phyloP scores from a whole-genome alignment of 1,284 basidiomycete genomes.

The Cryptococcus jaspeensis region DNA sequence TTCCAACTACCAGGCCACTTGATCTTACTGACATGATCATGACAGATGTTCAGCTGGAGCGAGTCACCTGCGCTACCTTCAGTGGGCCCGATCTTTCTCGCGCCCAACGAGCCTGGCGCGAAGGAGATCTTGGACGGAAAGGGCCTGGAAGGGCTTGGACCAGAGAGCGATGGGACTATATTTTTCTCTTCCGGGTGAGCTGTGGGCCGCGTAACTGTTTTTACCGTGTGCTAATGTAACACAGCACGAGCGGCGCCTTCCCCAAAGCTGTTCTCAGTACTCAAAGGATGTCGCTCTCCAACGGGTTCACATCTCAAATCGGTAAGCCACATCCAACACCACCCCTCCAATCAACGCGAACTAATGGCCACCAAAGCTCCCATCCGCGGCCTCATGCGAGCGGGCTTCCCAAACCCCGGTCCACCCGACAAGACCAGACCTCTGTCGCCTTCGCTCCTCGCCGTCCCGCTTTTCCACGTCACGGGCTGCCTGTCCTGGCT shows the following conservation, averaged over 20 bases:
- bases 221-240: not conserved
- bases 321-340: slow-evolving; percentile 18
- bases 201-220: too few relatives aligned
- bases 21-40: not conserved
- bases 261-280: slow-evolving; percentile 45
- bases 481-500: slow-evolving; percentile 44
- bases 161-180: slow-evolving; percentile 45
- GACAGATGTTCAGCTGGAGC: slow-evolving; percentile 22
- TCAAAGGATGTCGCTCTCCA: slow-evolving; percentile 39
- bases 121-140: slow-evolving; percentile 4
- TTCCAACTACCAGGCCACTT: not conserved
- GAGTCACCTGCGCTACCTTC: slow-evolving; percentile 7
- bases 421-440: too few relatives aligned
- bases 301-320: slow-evolving; percentile 31
- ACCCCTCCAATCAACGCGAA: too few relatives aligned
- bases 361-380: too few relatives aligned
- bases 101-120: slow-evolving; percentile 1
- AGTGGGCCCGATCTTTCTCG: slow-evolving; percentile 7
- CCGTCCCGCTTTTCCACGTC: slow-evolving; percentile 49
- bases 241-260: slow-evolving; percentile 33
- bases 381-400: too few relatives aligned
- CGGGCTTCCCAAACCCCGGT: too few relatives aligned
- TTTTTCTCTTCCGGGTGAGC: slow-evolving; percentile 46
- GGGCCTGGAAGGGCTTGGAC: slow-evolving; percentile 22
- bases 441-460: slow-evolving; percentile 19